Conservation (phyloP, 495 filamentous ascomycete genomes). For the Glonium stellatum region DNA sequence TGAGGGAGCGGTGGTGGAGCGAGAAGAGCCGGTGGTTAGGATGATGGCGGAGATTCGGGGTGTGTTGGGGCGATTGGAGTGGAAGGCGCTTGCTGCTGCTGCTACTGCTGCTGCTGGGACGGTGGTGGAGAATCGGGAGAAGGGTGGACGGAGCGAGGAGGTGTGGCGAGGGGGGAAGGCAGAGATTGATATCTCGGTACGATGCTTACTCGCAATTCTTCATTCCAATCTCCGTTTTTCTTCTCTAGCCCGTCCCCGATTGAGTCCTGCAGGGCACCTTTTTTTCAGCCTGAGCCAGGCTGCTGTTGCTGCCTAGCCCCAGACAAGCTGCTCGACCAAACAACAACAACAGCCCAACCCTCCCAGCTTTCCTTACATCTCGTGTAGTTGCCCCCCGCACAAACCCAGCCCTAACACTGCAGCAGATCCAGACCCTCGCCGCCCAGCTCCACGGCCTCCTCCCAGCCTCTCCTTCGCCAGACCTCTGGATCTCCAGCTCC, state of each 20-base stretch:
- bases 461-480: conserved; percentile 15
- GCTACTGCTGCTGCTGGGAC: too few relatives aligned
- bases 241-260: background rate
- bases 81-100: too few relatives aligned
- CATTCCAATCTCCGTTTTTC: background rate
- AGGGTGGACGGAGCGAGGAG: background rate
- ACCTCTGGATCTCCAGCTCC: conserved; percentile 11
- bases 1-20: conserved; percentile 4
- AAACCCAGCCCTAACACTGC: conserved; percentile 11
- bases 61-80: conserved; percentile 17
- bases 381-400: background rate
- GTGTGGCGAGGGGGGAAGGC: background rate
- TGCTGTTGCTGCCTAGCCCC: too few relatives aligned
- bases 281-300: too few relatives aligned
- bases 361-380: background rate
- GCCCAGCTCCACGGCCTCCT: conserved; percentile 14
- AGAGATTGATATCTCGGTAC: conserved; percentile 2
- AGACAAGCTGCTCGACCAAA: too few relatives aligned
- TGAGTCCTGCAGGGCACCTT: too few relatives aligned
- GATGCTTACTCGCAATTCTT: background rate
- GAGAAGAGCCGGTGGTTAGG: conserved; percentile 11
- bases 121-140: too few relatives aligned
- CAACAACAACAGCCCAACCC: too few relatives aligned
- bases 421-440: conserved; percentile 22
- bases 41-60: conserved; percentile 21